These are phyloP conservation scores for Amyloporia xantha DNA, from an alignment of 768 basidiomycete genomes.

Conservation along the genomic window DNA sequence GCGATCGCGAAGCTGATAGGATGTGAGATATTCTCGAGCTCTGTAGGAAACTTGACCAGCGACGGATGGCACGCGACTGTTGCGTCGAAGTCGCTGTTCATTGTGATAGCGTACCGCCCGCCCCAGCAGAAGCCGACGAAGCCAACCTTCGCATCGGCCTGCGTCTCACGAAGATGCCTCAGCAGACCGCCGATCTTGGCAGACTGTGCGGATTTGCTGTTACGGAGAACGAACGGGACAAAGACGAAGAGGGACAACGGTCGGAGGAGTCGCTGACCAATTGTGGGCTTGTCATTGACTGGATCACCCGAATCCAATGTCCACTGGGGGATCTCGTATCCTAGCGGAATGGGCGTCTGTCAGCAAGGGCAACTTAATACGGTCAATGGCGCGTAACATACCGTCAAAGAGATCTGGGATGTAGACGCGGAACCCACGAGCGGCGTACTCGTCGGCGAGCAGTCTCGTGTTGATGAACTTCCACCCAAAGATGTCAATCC, in stretches of 20 bases:
- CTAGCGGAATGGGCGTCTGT: constrained; percentile 1
- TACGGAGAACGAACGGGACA: constrained; percentile 16
- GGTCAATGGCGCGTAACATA: not conserved
- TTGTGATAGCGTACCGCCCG: constrained; percentile 17
- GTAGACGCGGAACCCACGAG: constrained; percentile 12
- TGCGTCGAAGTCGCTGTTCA: constrained; percentile 16
- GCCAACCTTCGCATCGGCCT: constrained; percentile 11
- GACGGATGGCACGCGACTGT: constrained; percentile 15
- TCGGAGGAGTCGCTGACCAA: constrained; percentile 9
- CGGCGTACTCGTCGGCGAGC: constrained; percentile 19
- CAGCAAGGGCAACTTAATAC: not conserved
- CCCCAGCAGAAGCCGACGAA: constrained; percentile 19
- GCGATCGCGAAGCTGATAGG: constrained; percentile 16
- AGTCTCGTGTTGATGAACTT: constrained; percentile 14
- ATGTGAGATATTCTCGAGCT: constrained; percentile 7
- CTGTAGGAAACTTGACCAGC: constrained; percentile 12
- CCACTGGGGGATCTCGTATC: constrained; percentile 13
- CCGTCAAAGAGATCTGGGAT: constrained; percentile 17
- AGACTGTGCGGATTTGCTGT: constrained; percentile 10
- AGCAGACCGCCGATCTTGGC: constrained; percentile 8
- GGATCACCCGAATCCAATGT: constrained; percentile 11
- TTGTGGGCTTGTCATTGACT: not conserved
- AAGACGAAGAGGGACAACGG: constrained; percentile 13
- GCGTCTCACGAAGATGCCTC: constrained; percentile 6
- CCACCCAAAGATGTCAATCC: constrained; percentile 17